Percentiles rank a stretch among this genome's conserved stretches.
Evolutionary conservation across 176 grass and related monocot genomes (phyloP).

Genomic region (Bromus sterilis): DNA sequence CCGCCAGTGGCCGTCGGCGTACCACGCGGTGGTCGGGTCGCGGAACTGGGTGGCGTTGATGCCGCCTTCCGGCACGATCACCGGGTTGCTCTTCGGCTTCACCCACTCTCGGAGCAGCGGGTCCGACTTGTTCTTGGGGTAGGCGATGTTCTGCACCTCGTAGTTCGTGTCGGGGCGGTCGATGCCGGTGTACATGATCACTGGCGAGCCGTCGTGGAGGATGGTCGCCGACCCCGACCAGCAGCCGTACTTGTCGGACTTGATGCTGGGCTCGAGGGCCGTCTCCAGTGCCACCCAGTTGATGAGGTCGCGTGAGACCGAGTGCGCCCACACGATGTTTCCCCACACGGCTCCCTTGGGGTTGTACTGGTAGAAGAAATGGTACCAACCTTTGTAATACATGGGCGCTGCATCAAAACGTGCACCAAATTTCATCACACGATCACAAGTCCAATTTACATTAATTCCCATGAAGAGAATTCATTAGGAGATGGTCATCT

Average conservation of each 20-base stretch:
- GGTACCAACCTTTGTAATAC: conserved; percentile 75
- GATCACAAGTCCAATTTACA: not conserved
- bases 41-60: conserved; percentile 63
- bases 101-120: conserved; percentile 58
- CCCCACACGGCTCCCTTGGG: conserved; percentile 50
- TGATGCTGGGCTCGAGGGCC: conserved; percentile 42
- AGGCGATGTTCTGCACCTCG: conserved; percentile 73
- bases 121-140: conserved; percentile 43
- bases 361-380: conserved; percentile 73
- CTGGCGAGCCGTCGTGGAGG: conserved; percentile 31
- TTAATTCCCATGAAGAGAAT: no score
- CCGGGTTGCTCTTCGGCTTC: conserved; percentile 51
- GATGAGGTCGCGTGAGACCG: conserved; percentile 58
- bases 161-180: conserved; percentile 10
- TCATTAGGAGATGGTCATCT: not conserved
- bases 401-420: conserved; percentile 66
- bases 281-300: conserved; percentile 59
- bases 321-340: conserved; percentile 77
- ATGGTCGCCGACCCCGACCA: conserved; percentile 73
- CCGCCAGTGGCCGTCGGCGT: conserved; percentile 37
- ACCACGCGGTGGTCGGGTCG: conserved; percentile 74
- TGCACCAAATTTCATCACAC: not conserved
- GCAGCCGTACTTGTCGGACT: conserved; percentile 47
- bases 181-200: conserved; percentile 56
- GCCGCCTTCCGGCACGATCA: conserved; percentile 35